Percentiles rank a stretch among this genome's conserved stretches.
phyloP scores from a whole-genome alignment of 2,329 filamentous ascomycete genomes.

The Pseudogymnoascus sp. region DNA sequence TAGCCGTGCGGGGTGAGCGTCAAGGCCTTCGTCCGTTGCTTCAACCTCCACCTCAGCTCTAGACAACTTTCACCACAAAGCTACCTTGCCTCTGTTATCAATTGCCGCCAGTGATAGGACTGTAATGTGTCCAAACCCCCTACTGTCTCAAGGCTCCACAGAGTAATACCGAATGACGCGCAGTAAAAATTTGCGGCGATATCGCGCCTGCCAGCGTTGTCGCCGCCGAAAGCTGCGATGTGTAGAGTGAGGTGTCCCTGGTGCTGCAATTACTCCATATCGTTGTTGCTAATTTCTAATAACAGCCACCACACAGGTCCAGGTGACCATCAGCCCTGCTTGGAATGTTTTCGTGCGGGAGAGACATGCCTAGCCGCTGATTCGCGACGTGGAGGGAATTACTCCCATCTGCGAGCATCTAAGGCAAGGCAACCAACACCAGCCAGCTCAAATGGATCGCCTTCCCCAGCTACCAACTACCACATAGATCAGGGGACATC shows the following conservation, averaged over 20 bases:
- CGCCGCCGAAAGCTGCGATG: conserved; percentile 9
- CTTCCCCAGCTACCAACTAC: neutral
- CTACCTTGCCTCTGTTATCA: neutral
- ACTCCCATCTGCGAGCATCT: neutral
- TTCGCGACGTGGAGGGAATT: conserved; percentile 8
- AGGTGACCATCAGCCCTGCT: neutral
- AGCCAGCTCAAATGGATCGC: neutral
- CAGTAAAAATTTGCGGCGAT: conserved; percentile 3
- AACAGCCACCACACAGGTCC: neutral
- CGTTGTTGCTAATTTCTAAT: neutral
- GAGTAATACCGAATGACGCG: neutral
- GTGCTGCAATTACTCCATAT: neutral
- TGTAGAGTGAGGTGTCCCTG: neutral
- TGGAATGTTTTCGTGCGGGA: conserved; percentile 2
- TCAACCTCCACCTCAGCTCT: neutral
- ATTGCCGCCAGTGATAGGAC: neutral
- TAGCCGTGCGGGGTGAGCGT: neutral
- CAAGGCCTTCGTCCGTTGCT: neutral
- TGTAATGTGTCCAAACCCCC: neutral
- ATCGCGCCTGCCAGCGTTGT: conserved; percentile 12
- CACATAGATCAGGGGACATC: neutral
- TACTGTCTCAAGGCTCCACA: neutral
- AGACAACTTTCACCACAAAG: neutral
- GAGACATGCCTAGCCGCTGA: neutral
- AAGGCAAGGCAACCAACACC: neutral